Percentiles rank a stretch among this genome's conserved stretches.
Evolutionary conservation across 768 basidiomycete species (phyloP).

Genomic region (Dioszegia crocea): DNA sequence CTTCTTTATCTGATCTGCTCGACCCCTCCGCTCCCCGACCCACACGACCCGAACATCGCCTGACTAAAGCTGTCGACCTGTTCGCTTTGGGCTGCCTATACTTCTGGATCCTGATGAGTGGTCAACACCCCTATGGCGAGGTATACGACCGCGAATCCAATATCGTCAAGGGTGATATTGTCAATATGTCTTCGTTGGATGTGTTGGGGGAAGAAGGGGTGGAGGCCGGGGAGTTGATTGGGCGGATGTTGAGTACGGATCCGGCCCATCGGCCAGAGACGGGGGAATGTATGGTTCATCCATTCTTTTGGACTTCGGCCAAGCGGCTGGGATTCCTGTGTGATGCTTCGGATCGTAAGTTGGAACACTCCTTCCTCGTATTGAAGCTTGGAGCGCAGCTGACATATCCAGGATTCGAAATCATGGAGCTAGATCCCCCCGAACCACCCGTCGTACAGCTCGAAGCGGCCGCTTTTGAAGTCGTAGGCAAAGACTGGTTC

Average conservation of each 20-base stretch:
- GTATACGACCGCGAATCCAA: conserved; percentile 89
- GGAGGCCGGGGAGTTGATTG: conserved; percentile 81
- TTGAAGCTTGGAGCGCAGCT: background rate
- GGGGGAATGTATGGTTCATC: conserved; percentile 78
- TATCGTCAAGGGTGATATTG: conserved; percentile 72
- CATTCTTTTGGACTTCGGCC: conserved; percentile 92
- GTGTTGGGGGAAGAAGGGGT: conserved; percentile 85
- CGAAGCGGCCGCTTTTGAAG: conserved; percentile 63
- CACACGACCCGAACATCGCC: conserved; percentile 51
- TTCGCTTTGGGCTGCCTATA: conserved; percentile 94
- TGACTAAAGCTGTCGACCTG: conserved; percentile 94
- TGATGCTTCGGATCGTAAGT: conserved; percentile 80
- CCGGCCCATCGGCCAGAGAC: conserved; percentile 78
- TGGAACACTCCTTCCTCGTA: background rate
- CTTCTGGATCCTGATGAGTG: conserved; percentile 84
- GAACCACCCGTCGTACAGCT: conserved; percentile 70
- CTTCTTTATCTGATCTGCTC: conserved; percentile 19
- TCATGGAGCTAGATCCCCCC: conserved; percentile 88
- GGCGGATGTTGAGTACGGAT: conserved; percentile 70
- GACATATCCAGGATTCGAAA: conserved; percentile 63
- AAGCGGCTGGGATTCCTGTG: conserved; percentile 88
- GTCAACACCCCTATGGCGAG: conserved; percentile 90
- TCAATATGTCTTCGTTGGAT: conserved; percentile 66
- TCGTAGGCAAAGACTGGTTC: conserved; percentile 83
- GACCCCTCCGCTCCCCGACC: background rate